These are phyloP conservation scores for Zalerion maritima DNA, from an alignment of 495 filamentous ascomycete species.

Conservation along the genomic window DNA sequence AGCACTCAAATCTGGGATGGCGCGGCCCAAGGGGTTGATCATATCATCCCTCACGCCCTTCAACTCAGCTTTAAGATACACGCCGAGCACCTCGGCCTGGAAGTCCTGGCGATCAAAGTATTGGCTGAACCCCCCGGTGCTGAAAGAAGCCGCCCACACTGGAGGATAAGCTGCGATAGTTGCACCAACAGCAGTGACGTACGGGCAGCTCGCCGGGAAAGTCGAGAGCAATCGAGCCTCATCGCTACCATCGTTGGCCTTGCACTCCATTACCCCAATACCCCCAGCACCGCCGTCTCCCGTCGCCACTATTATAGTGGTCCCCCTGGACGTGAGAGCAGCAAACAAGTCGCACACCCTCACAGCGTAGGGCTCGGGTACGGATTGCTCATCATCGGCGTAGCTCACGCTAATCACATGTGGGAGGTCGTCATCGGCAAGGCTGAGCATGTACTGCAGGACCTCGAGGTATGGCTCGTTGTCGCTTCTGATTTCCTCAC, in stretches of 20 bases:
- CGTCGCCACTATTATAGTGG: slow-evolving; percentile 55
- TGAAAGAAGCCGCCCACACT: slow-evolving; percentile 40
- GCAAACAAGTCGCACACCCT: slow-evolving; percentile 59
- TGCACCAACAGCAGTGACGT: slow-evolving; percentile 64
- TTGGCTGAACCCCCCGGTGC: slow-evolving; percentile 58
- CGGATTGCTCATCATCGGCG: slow-evolving; percentile 47
- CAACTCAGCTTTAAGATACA: slow-evolving; percentile 40
- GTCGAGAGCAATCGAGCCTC: slow-evolving; percentile 46
- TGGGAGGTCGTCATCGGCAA: slow-evolving; percentile 49
- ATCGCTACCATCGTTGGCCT: slow-evolving; percentile 50
- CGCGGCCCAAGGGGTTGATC: slow-evolving; percentile 49
- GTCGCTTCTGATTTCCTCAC: slow-evolving; percentile 32
- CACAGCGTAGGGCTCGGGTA: slow-evolving; percentile 47
- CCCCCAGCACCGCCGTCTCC: slow-evolving; percentile 55
- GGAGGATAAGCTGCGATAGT: slow-evolving; percentile 42
- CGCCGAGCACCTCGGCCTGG: slow-evolving; percentile 41
- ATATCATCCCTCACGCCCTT: slow-evolving; percentile 23
- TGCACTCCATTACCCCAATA: slow-evolving; percentile 34
- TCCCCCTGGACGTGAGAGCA: slow-evolving; percentile 57
- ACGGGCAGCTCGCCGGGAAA: slow-evolving; percentile 72
- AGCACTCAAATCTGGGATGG: slow-evolving; percentile 52
- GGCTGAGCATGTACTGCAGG: slow-evolving; percentile 48
- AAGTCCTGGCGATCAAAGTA: slow-evolving; percentile 50
- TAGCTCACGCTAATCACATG: slow-evolving; percentile 66
- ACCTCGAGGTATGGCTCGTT: slow-evolving; percentile 82